These are phyloP conservation scores for Monilinia laxa DNA, from an alignment of 2,329 filamentous ascomycete species.

Conservation along the genomic window DNA sequence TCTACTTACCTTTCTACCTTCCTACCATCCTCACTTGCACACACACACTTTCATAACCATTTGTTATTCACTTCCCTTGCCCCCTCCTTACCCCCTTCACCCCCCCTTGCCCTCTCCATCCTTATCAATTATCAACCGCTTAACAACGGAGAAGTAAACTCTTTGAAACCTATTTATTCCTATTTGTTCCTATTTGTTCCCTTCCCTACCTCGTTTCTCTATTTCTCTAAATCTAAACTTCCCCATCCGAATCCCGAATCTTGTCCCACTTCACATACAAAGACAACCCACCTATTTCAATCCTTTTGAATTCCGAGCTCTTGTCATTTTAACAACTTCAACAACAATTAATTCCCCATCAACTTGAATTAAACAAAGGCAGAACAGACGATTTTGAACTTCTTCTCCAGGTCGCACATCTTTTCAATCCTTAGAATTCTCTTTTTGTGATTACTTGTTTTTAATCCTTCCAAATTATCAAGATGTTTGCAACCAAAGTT, in stretches of 20 bases:
- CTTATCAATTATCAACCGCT: no score
- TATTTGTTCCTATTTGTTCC: no score
- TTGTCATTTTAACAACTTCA: neutral
- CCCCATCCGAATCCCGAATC: conserved; percentile 5
- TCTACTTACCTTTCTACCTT: no score
- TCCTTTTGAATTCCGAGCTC: conserved; percentile 7
- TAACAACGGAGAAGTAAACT: no score
- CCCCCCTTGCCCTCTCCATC: no score
- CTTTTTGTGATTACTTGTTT: conserved; percentile 8
- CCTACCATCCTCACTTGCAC: no score
- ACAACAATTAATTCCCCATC: neutral
- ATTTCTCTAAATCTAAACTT: no score
- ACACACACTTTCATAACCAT: no score
- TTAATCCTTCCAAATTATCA: conserved; percentile 22
- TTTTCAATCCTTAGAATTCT: neutral
- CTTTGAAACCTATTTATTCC: no score
- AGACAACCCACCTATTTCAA: neutral
- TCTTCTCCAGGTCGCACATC: conserved; percentile 10
- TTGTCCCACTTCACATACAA: conserved; percentile 13
- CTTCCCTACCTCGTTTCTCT: no score
- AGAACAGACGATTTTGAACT: neutral
- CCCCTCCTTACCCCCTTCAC: no score
- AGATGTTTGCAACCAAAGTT: conserved; percentile 43
- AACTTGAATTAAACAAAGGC: conserved; percentile 18
- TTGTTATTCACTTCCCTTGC: no score